phyloP scores from a whole-genome alignment of 768 basidiomycete species.

The Calocera cornea region DNA sequence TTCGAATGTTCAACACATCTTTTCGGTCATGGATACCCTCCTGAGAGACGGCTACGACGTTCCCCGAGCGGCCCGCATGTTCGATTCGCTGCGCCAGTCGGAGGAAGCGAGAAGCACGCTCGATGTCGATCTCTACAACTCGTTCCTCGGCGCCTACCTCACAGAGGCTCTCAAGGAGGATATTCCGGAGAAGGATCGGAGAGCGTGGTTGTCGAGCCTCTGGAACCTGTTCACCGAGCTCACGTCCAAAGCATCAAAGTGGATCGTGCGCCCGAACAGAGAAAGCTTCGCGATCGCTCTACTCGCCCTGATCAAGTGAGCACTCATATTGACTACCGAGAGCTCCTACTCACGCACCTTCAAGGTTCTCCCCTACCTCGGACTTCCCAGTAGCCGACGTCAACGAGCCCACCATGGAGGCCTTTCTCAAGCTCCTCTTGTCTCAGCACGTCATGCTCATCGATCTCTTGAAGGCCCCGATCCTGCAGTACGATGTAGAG shows the following conservation, averaged over 20 bases:
- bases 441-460: not conserved
- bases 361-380: not conserved
- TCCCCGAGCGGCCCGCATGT: conserved; percentile 58
- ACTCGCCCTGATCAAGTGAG: not conserved
- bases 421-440: not conserved
- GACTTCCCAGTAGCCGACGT: not conserved
- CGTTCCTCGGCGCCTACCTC: conserved; percentile 51
- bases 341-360: not conserved
- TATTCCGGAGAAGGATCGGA: conserved; percentile 21
- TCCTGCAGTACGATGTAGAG: not conserved
- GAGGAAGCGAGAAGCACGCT: conserved; percentile 21
- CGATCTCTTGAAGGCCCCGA: not conserved
- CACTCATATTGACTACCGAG: not conserved
- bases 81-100: conserved; percentile 41
- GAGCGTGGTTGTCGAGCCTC: conserved; percentile 48
- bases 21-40: conserved; percentile 75
- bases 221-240: conserved; percentile 48
- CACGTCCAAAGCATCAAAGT: conserved; percentile 7
- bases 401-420: not conserved
- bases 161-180: conserved; percentile 41
- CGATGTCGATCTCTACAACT: conserved; percentile 42
- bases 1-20: conserved; percentile 49
- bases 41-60: conserved; percentile 63
- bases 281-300: not conserved
- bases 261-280: not conserved